These are phyloP conservation scores for Sergeia podlipaevii DNA, from an alignment of 208 protist genomes.

Conservation along the genomic window DNA sequence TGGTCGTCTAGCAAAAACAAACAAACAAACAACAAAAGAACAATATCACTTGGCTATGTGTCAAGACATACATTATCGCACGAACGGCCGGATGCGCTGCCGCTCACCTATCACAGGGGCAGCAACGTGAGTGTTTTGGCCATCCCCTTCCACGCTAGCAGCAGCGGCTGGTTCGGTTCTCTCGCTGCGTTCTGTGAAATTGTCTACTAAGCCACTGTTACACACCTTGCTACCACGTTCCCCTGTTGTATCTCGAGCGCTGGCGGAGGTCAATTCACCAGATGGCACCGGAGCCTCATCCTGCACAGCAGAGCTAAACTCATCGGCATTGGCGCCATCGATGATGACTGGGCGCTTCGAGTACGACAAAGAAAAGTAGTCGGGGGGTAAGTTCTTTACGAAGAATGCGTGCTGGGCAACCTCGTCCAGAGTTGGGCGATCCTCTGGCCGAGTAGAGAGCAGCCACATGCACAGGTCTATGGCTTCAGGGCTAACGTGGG, in stretches of 20 bases:
- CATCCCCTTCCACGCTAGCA: too few species aligned
- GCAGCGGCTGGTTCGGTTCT: too few species aligned
- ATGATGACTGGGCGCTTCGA: conserved; percentile 30
- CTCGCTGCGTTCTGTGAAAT: too few species aligned
- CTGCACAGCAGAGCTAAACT: conserved; percentile 64
- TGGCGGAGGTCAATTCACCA: neutral
- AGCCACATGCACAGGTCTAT: conserved; percentile 60
- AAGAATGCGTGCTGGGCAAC: conserved; percentile 70
- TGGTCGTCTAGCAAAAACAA: too few species aligned
- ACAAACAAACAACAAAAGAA: too few species aligned
- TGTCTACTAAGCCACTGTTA: too few species aligned
- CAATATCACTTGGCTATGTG: too few species aligned
- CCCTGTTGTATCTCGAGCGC: neutral
- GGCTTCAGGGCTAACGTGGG: conserved; percentile 48
- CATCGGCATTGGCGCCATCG: conserved; percentile 38
- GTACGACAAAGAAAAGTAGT: conserved; percentile 35
- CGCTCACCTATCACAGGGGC: too few species aligned
- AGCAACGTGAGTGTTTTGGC: too few species aligned
- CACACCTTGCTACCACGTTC: too few species aligned
- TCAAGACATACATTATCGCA: too few species aligned
- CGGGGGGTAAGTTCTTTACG: conserved; percentile 33
- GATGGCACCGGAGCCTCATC: conserved; percentile 21
- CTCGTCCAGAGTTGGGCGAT: conserved; percentile 62
- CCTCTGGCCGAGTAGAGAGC: conserved; percentile 43
- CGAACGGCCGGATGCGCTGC: too few species aligned